phyloP scores from a whole-genome alignment of 306 rosid species.

The Lathyrus oleraceus region DNA sequence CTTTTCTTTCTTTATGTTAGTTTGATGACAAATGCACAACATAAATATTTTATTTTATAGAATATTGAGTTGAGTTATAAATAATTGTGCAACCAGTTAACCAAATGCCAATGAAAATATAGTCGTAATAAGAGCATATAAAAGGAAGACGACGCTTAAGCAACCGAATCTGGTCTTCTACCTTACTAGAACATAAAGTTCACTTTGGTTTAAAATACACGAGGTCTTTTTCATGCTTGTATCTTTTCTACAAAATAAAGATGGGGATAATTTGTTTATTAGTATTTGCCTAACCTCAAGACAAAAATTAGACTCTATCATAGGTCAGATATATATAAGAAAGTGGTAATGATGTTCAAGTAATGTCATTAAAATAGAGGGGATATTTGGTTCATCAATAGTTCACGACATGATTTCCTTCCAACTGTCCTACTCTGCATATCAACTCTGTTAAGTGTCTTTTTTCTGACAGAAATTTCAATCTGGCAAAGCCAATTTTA shows the following conservation, averaged over 20 bases:
- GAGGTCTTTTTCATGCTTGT: constrained; percentile 10
- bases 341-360: not conserved
- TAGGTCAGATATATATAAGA: not conserved
- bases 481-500: not conserved
- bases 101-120: constrained; percentile 15
- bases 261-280: not conserved
- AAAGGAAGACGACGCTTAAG: not conserved
- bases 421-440: not conserved
- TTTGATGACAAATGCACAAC: not conserved
- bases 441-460: not conserved
- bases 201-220: constrained; percentile 11
- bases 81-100: not conserved
- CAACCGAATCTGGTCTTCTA: not conserved
- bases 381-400: constrained; percentile 15
- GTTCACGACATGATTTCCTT: not conserved
- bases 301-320: not conserved
- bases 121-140: not conserved
- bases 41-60: not conserved
- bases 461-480: not conserved
- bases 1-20: not conserved
- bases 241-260: not conserved
- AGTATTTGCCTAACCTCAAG: constrained; percentile 2
- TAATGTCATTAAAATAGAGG: not conserved
- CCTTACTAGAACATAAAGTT: not conserved
- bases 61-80: not conserved